phyloP scores from a whole-genome alignment of 148 eudicot species.

The Euryodendron excelsum region DNA sequence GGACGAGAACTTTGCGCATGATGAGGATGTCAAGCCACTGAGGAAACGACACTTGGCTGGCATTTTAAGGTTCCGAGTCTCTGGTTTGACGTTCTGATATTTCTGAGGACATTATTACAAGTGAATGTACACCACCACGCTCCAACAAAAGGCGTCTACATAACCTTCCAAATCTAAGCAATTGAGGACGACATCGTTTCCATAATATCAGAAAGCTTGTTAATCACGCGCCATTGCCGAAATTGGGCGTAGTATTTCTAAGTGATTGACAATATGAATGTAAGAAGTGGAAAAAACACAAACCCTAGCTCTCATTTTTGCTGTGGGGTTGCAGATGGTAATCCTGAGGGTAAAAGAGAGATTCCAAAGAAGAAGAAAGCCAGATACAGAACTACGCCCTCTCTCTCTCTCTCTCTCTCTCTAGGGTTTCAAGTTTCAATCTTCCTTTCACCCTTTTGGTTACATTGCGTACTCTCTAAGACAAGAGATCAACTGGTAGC shows the following conservation, averaged over 20 bases:
- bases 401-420: background rate
- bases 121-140: background rate
- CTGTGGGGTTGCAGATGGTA: background rate
- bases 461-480: background rate
- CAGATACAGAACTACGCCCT: background rate
- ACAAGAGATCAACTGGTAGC: slow-evolving; percentile 4
- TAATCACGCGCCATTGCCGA: background rate
- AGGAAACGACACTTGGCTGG: no score
- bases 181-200: background rate
- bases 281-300: background rate
- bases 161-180: background rate
- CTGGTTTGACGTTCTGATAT: no score
- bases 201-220: background rate
- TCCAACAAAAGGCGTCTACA: background rate
- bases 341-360: no score
- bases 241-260: background rate
- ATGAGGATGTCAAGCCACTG: no score
- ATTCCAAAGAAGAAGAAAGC: no score
- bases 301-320: background rate
- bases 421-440: background rate
- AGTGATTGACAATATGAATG: no score
- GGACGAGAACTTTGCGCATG: no score
- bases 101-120: background rate
- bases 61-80: no score
- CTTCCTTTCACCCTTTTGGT: slow-evolving; percentile 17